These are phyloP conservation scores for Neofusicoccum cordaticola DNA, from an alignment of 2,329 filamentous ascomycete species.

Conservation along the genomic window DNA sequence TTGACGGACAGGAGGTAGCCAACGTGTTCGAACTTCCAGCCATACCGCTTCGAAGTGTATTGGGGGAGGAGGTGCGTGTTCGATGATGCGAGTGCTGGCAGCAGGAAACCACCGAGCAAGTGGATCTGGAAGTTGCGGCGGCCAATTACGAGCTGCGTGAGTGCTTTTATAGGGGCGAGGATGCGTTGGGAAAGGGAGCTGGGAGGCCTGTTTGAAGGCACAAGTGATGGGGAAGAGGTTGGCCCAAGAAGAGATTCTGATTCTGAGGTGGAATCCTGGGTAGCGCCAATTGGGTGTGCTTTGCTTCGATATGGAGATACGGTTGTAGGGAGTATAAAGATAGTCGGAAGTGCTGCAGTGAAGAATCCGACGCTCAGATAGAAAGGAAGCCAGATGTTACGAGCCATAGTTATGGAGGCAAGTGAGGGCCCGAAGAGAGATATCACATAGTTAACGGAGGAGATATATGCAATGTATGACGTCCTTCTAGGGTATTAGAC, in stretches of 20 bases:
- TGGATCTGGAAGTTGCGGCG: slow-evolving; percentile 31
- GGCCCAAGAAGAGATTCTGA: not conserved
- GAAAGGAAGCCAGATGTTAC: slow-evolving; percentile 36
- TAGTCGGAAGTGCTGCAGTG: slow-evolving; percentile 23
- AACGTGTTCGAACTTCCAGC: slow-evolving; percentile 37
- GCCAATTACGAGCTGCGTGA: not conserved
- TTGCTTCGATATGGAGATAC: not conserved
- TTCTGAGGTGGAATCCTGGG: not conserved
- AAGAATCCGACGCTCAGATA: slow-evolving; percentile 32
- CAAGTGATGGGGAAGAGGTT: not conserved
- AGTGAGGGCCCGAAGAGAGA: slow-evolving; percentile 33
- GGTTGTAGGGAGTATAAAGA: not conserved
- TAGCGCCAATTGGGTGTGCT: no score
- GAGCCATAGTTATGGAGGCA: slow-evolving; percentile 34
- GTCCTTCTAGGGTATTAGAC: slow-evolving; percentile 21
- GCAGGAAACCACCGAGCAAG: slow-evolving; percentile 32
- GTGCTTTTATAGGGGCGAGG: not conserved
- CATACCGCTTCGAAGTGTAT: slow-evolving; percentile 39
- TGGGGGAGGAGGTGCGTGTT: slow-evolving; percentile 38
- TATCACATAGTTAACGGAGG: slow-evolving; percentile 30
- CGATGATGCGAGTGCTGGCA: slow-evolving; percentile 37
- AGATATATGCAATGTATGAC: slow-evolving; percentile 33
- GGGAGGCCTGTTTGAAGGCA: not conserved
- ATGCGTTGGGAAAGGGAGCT: not conserved
- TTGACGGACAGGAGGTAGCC: slow-evolving; percentile 39